Base-by-base conservation (phyloP, 495 filamentous ascomycete species). In the Penicillium desertorum region DNA sequence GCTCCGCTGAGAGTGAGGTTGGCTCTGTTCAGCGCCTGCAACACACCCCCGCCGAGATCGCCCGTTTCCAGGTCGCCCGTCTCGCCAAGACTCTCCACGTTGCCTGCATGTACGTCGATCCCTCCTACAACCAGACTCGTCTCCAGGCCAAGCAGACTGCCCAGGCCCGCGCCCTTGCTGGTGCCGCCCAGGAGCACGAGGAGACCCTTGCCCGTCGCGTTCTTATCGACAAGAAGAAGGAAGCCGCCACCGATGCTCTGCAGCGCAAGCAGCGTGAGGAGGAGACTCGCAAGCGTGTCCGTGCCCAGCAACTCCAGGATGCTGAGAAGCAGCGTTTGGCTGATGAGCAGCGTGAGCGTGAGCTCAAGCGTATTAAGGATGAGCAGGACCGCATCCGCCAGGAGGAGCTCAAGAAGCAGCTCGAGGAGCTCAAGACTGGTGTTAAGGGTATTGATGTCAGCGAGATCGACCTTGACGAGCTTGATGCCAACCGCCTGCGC, bases 1-100 rank as follows among this genome's bases (percentile, higher is more conserved):
- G 94, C 41, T 97, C 92, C 37, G 91, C 94, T 45, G 95, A 98
- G 76, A 83, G 74, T 67, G 93, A 96, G 61, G 79, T 82, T 39
- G 86, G 88, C 69, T 87, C 91, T 43, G 89, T 98, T 19, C 94
- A 98, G 74, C 88, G 93, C 56, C 84, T 98, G 54, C 94, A 98
- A 77, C 93, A 91, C 76, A 98, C 94, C 2, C 94, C 94, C 32
- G 93, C 94, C 10, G 95, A 98, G 75, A 98, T 98, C 71, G 92
- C 97, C 59, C 90, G 94, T 59, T 88, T 93, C 41, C 94, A 98
- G 76, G 83, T 98, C 45, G 88, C 88, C 59, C 91, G 94, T 48
- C 81, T 98, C 34, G 88, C 94, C 36, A 96, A 92, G 76, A 87
- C 90, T 14, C 83, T 98, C 7, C 96, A 90, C 75, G 80, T 94